Evolutionary conservation across 805 yeast species (phyloP).

Genomic region (Priceomyces fermenticarens): DNA sequence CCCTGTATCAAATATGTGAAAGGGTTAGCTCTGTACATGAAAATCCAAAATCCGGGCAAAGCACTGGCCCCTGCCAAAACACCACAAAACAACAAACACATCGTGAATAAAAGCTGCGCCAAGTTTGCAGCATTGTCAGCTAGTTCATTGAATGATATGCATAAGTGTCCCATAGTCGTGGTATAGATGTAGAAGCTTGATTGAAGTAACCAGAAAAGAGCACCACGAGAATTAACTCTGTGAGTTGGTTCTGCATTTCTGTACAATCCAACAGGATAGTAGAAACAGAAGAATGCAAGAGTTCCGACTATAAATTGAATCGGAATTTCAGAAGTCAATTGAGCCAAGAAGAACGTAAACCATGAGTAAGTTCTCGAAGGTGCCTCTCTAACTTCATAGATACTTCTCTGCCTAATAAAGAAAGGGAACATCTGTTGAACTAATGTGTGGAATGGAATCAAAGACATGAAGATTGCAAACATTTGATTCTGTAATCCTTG

Average conservation of each 20-base stretch:
- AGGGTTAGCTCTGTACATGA: slow-evolving; percentile 70
- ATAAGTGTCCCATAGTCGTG: slow-evolving; percentile 27
- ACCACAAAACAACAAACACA: slow-evolving; percentile 38
- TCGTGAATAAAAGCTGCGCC: slow-evolving; percentile 25
- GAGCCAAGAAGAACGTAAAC: slow-evolving; percentile 39
- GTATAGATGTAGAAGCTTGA: slow-evolving; percentile 23
- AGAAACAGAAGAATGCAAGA: slow-evolving; percentile 42
- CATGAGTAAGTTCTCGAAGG: slow-evolving; percentile 44
- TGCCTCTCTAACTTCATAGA: slow-evolving; percentile 46
- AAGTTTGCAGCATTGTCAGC: slow-evolving; percentile 35
- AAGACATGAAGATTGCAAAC: slow-evolving; percentile 47
- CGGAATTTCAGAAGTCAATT: slow-evolving; percentile 44
- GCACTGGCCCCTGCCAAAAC: slow-evolving; percentile 28
- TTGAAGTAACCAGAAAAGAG: slow-evolving; percentile 33
- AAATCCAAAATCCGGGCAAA: slow-evolving; percentile 51
- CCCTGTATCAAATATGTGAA: slow-evolving; percentile 66
- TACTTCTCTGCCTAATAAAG: slow-evolving; percentile 42
- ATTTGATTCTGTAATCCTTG: slow-evolving; percentile 67
- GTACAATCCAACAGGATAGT: slow-evolving; percentile 56
- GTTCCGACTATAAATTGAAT: slow-evolving; percentile 47
- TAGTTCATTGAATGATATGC: slow-evolving; percentile 26
- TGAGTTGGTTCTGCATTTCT: slow-evolving; percentile 53
- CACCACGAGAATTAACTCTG: slow-evolving; percentile 35
- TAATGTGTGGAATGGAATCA: slow-evolving; percentile 37
- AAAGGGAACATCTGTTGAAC: slow-evolving; percentile 42